Conservation (phyloP, 2,329 filamentous ascomycete genomes). For the Ascochyta pisi region DNA sequence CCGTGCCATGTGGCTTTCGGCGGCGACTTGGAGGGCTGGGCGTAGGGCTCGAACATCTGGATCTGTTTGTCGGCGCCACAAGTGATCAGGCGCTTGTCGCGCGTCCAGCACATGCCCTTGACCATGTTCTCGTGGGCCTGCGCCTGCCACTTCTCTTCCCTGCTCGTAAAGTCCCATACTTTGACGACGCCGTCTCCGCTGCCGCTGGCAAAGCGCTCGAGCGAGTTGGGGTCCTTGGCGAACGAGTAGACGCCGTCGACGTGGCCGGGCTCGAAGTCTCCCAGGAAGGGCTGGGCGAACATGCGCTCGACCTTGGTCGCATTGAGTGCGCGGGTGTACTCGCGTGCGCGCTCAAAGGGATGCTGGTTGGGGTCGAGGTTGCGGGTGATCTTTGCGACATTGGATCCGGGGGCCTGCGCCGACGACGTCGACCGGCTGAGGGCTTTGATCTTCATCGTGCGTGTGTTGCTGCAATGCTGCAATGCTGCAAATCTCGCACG, state of each 20-base stretch:
- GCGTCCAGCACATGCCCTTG: conserved; percentile 89
- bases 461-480: conserved; percentile 2
- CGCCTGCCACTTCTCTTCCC: conserved; percentile 76
- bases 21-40: conserved; percentile 69
- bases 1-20: conserved; percentile 88
- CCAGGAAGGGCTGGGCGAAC: conserved; percentile 85
- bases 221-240: conserved; percentile 56
- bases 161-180: conserved; percentile 81
- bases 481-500: conserved; percentile 9
- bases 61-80: conserved; percentile 86
- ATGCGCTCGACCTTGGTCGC: conserved; percentile 93
- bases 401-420: conserved; percentile 71
- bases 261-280: conserved; percentile 86
- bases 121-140: conserved; percentile 93
- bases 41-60: conserved; percentile 91
- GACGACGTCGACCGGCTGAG: conserved; percentile 70
- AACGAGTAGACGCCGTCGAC: conserved; percentile 75
- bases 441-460: conserved; percentile 59
- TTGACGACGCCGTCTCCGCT: conserved; percentile 87
- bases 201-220: conserved; percentile 53
- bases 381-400: conserved; percentile 69
- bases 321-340: conserved; percentile 80
- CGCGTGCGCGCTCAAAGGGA: conserved; percentile 87
- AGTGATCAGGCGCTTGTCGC: conserved; percentile 81
- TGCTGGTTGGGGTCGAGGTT: conserved; percentile 85